Conservation (phyloP, 1,139 yeast species). For the Pichia sp. region DNA sequence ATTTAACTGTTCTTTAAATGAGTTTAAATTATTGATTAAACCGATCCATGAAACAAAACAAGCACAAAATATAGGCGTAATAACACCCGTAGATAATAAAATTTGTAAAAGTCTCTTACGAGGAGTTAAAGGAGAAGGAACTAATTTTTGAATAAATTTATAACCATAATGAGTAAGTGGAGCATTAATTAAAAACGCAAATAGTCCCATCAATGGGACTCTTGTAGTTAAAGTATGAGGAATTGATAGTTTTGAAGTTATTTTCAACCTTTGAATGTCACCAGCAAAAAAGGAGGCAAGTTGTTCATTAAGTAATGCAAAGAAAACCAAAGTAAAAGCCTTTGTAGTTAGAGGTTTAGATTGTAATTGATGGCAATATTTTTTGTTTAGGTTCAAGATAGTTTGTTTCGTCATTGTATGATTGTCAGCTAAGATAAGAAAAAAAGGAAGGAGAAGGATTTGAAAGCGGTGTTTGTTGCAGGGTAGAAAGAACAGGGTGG, state of each 20-base stretch:
- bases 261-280: slow-evolving; percentile 20
- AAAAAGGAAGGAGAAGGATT: too few species aligned
- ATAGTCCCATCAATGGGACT: slow-evolving; percentile 61
- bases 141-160: slow-evolving; percentile 39
- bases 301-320: slow-evolving; percentile 55
- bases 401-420: too few species aligned
- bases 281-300: slow-evolving; percentile 50
- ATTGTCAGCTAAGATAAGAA: too few species aligned
- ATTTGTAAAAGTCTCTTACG: slow-evolving; percentile 50
- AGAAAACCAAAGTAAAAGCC: slow-evolving; percentile 50
- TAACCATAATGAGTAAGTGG: slow-evolving; percentile 68
- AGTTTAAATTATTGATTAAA: slow-evolving; percentile 31
- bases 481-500: too few species aligned
- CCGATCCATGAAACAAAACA: slow-evolving; percentile 54
- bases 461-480: too few species aligned
- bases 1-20: slow-evolving; percentile 19
- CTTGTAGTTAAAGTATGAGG: slow-evolving; percentile 42
- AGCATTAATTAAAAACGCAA: slow-evolving; percentile 64
- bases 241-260: slow-evolving; percentile 19
- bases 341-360: slow-evolving; percentile 53
- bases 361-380: slow-evolving; percentile 2
- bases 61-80: slow-evolving; percentile 58
- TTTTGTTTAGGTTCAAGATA: slow-evolving; percentile 1
- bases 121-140: slow-evolving; percentile 36
- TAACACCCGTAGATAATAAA: slow-evolving; percentile 51